Evolutionary conservation across 192 early-diverging fungal species (phyloP), one percentile per base, ranked within the genome.

Genomic region (Borealophlyctis nickersoniae): DNA sequence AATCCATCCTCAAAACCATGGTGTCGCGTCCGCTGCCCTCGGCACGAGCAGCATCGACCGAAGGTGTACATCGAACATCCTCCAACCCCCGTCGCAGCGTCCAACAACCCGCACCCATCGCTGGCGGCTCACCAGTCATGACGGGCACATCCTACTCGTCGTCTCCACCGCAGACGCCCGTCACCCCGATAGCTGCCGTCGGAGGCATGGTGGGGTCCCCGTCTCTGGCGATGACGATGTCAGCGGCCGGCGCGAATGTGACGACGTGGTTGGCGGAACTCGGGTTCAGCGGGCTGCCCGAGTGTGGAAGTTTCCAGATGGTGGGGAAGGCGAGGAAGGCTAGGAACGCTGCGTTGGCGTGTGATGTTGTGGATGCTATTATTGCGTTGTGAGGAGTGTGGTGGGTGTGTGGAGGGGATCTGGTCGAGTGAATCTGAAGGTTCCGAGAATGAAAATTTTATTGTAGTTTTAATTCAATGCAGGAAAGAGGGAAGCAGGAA

Each of bases 1-100:
- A 91, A 64, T 73, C 80, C 0, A 90, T 91, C 51, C 67, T 91
- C 13, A 78, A 85, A 39, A 84, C 87, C 3, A 86, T 88, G 45
- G 78, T 85, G 27, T 75, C 79, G 22, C 54, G 30, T 27, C 60
- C 58, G 48, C 61, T 52, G 0, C 27, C 36, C 1, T 34, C 70
- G 7, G 54, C 53, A 22, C 45, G 3, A 0, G 31, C 2, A 3
- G 3, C 31, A 24, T 9, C 49, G 13, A 11, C 14, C 22, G 30
- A 2, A 13, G 50, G 5, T n/a, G 23, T 3, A n/a, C 22, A 30
- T 23, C 49, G 14, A 27, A 36, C 56, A 49, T 26, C 65, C 23
- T n/a, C 57, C 58, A 7, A 16, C 22, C 34, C 16, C 31, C 54
- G 33, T 0, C 32, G 22, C 34, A 56, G n/a, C 63, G 63, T 50